These are phyloP conservation scores for Pseudevernia furfuracea DNA, from an alignment of 495 filamentous ascomycete species.

Conservation along the genomic window DNA sequence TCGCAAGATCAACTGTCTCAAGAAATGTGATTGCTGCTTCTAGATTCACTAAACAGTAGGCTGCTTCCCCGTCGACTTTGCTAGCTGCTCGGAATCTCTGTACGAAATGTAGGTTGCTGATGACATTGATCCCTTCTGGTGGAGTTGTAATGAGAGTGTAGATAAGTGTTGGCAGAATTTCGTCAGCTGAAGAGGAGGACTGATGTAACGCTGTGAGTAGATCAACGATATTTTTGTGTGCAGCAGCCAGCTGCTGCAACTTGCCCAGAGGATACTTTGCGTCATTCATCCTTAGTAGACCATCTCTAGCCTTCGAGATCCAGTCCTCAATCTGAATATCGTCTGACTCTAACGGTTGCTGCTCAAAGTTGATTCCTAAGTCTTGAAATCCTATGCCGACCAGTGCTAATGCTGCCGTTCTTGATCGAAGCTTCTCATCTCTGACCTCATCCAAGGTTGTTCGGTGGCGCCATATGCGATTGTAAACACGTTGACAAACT, in stretches of 20 bases:
- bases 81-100: constrained; percentile 82
- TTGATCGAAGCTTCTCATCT: constrained; percentile 90
- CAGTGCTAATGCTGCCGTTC: constrained; percentile 81
- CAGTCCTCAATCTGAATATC: constrained; percentile 60
- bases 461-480: constrained; percentile 80
- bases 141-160: constrained; percentile 88
- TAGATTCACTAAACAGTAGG: constrained; percentile 93
- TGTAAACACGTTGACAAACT: constrained; percentile 81
- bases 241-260: constrained; percentile 75
- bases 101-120: constrained; percentile 90
- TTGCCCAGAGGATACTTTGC: constrained; percentile 85
- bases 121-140: constrained; percentile 75
- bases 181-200: constrained; percentile 90
- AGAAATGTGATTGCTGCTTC: constrained; percentile 93
- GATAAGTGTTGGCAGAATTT: constrained; percentile 93
- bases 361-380: constrained; percentile 67
- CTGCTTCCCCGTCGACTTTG: constrained; percentile 85
- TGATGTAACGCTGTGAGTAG: constrained; percentile 64
- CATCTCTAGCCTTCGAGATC: constrained; percentile 65
- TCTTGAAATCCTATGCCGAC: constrained; percentile 86
- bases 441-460: constrained; percentile 90
- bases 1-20: constrained; percentile 94
- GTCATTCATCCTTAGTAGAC: constrained; percentile 75
- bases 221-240: constrained; percentile 92
- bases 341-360: constrained; percentile 34